Conservation (phyloP, 495 filamentous ascomycete genomes). For the Daldinia loculata region DNA sequence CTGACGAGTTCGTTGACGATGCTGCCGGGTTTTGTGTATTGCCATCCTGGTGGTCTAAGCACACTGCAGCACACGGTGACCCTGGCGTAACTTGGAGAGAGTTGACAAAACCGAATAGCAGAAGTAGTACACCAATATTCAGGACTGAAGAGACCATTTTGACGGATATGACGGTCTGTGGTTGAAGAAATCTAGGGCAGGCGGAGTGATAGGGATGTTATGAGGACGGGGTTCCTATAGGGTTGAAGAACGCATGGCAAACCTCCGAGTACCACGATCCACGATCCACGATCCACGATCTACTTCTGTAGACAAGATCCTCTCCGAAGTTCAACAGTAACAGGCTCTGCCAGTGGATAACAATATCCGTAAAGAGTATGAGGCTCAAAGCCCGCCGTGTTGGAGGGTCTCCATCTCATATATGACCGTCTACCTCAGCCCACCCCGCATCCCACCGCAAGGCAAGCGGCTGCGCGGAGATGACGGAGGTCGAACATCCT, state of each 20-base stretch:
- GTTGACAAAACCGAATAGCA: conserved; percentile 25
- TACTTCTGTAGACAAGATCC: conserved; percentile 1
- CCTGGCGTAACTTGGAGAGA: conserved; percentile 55
- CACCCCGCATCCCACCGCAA: conserved; percentile 1
- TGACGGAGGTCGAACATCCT: background rate
- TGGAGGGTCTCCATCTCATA: conserved; percentile 5
- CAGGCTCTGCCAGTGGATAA: background rate
- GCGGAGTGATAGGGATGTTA: background rate
- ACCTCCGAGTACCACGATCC: background rate
- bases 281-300: too few species aligned
- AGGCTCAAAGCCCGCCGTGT: conserved; percentile 1
- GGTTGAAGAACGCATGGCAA: conserved; percentile 2
- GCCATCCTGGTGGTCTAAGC: conserved; percentile 48
- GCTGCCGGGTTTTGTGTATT: conserved; percentile 29
- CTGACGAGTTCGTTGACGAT: conserved; percentile 47
- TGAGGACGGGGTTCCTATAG: conserved; percentile 4
- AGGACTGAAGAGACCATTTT: conserved; percentile 2
- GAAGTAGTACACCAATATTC: conserved; percentile 21
- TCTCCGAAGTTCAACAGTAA: background rate
- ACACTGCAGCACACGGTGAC: conserved; percentile 62
- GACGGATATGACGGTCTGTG: background rate
- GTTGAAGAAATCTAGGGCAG: background rate
- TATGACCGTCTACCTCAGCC: conserved; percentile 4
- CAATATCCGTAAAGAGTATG: conserved; percentile 3
- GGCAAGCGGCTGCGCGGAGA: conserved; percentile 14